Evolutionary conservation across 305 asterid species (phyloP).

Genomic region (Fraxinus baroniana): DNA sequence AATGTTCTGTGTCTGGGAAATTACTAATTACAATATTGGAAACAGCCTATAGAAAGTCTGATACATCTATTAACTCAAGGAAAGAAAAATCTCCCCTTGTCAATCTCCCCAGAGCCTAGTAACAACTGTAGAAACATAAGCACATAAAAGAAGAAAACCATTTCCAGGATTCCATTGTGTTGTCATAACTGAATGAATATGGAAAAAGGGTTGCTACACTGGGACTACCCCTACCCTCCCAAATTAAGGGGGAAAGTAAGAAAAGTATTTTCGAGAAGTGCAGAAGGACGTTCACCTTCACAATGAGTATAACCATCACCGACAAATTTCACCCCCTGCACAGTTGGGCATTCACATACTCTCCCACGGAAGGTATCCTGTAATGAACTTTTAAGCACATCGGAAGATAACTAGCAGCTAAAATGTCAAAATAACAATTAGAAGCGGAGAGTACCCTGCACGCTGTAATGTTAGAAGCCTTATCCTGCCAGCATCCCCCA

Average conservation of each 20-base stretch:
- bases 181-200: too few species aligned
- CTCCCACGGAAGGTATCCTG: slow-evolving; percentile 88
- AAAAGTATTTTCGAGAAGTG: background rate
- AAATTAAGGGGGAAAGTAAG: background rate
- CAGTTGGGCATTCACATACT: slow-evolving; percentile 77
- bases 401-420: slow-evolving; percentile 21
- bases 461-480: slow-evolving; percentile 71
- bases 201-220: too few species aligned
- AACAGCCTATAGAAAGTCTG: background rate
- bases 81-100: background rate
- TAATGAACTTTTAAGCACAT: slow-evolving; percentile 18
- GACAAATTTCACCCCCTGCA: slow-evolving; percentile 66
- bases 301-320: slow-evolving; percentile 84
- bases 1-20: background rate
- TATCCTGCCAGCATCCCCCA: slow-evolving; percentile 98
- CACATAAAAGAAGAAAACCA: background rate
- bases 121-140: background rate
- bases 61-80: background rate
- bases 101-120: background rate
- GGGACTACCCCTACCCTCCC: too few species aligned
- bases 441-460: slow-evolving; percentile 61
- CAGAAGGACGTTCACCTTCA: slow-evolving; percentile 53
- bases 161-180: background rate
- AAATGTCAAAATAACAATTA: background rate
- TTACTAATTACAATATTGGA: background rate